Base-by-base conservation (phyloP, 23 red algal genomes). In the Agarophyton chilense region DNA sequence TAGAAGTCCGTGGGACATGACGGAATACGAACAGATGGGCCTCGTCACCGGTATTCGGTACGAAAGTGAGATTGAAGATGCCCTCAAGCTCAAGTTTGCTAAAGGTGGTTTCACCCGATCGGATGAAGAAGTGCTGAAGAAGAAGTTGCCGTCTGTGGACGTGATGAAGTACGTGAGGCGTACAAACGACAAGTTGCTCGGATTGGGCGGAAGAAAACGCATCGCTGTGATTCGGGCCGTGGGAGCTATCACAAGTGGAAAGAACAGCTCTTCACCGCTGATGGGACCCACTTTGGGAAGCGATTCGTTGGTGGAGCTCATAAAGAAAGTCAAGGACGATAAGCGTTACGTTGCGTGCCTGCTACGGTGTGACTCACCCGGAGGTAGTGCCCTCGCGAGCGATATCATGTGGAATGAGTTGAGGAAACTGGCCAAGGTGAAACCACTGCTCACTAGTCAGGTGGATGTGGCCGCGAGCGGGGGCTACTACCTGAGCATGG, bases 401-500 rank as follows among this genome's bases (percentile, higher is more conserved):
- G 96, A 98, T 50, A 88, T 98, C 19, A 94, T 98, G 68, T 98
- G 92, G 92, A 54, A 55, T 40, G 92, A 95, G 42, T 28, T 98
- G 7, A 73, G 77, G 47, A 79, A 78, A 25, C 78, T 95, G 13
- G 77, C 52, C 13, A 54, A 93, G 77, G 74, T 35, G 38, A 98
- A 98, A 82, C 96, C 96, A 44, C 63, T 98, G 43, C 71, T 98
- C 31, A 89, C 96, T 12, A 92, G 77, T 29, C 92, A 93, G 80
- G 74, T 83, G 46, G 93, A 95, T 49, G 93, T 98, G 12, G 96
- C 96, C 16, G 96, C 89, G 10, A 93, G 88, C 74, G 96, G 96
- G 22, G 96, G 96, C 5, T 98, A 98, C 71, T 98, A 95, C 81
- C 47, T 98, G 34, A 79, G 88, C 51, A 98, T 98, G 96, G 96